Conservation (phyloP, 352 stramenopile genomes). For the Pythium angustatum region DNA sequence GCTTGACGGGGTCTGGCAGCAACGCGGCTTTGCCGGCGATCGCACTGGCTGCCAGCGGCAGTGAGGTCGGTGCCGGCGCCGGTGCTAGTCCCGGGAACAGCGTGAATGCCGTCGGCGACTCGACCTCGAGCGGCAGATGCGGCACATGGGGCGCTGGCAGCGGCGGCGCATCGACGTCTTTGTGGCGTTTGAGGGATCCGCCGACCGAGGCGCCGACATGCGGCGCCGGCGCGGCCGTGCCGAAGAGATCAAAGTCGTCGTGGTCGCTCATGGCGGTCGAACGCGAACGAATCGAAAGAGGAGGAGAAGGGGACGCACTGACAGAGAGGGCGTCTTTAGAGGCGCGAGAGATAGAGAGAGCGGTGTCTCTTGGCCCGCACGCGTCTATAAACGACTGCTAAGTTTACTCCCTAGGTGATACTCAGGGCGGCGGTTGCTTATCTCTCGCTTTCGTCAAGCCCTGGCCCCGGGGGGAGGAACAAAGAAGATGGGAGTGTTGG, state of each 20-base stretch:
- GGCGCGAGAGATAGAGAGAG: too few species aligned
- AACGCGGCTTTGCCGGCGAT: background rate
- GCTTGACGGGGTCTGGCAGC: slow-evolving; percentile 8
- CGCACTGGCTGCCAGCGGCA: background rate
- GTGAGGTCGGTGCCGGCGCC: background rate
- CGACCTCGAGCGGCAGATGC: slow-evolving; percentile 9
- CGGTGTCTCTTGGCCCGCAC: too few species aligned
- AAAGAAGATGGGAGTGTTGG: too few species aligned
- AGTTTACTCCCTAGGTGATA: too few species aligned
- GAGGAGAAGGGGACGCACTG: too few species aligned
- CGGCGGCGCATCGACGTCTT: slow-evolving; percentile 4
- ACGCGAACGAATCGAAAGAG: too few species aligned
- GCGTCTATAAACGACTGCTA: too few species aligned
- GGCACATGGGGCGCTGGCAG: background rate
- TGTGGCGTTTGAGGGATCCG: background rate
- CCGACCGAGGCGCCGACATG: slow-evolving; percentile 1
- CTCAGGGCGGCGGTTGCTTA: too few species aligned
- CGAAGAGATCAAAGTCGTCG: slow-evolving; percentile 26
- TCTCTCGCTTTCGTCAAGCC: too few species aligned
- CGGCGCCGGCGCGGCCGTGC: background rate
- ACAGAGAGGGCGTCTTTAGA: too few species aligned
- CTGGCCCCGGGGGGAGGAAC: too few species aligned
- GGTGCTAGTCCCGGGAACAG: slow-evolving; percentile 16
- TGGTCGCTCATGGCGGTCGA: background rate
- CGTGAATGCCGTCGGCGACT: slow-evolving; percentile 21